These are phyloP conservation scores for Phytophthora palmivora DNA, from an alignment of 352 stramenopile genomes.

Conservation along the genomic window DNA sequence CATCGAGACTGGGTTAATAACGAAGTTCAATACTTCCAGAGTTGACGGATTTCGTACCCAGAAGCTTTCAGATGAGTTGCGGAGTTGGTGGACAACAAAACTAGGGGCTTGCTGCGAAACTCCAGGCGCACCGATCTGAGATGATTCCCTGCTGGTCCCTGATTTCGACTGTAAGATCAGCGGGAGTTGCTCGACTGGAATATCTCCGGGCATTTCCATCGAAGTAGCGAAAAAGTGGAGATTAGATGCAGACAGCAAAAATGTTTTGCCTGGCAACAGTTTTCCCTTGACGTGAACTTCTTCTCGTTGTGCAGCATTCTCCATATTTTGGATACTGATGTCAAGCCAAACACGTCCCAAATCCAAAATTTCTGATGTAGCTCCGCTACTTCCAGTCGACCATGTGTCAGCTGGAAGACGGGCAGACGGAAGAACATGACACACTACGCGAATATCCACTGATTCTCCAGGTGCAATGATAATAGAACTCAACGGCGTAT, in stretches of 20 bases:
- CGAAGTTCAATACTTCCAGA: slow-evolving; percentile 72
- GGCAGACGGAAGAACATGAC: slow-evolving; percentile 71
- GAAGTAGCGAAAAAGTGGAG: slow-evolving; percentile 82
- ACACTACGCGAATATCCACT: slow-evolving; percentile 86
- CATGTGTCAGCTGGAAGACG: slow-evolving; percentile 59
- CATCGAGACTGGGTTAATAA: slow-evolving; percentile 74
- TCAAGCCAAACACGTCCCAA: slow-evolving; percentile 74
- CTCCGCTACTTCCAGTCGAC: slow-evolving; percentile 38
- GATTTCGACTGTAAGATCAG: slow-evolving; percentile 52
- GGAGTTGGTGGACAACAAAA: slow-evolving; percentile 65
- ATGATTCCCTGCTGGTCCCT: slow-evolving; percentile 42
- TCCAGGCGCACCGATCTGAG: slow-evolving; percentile 32
- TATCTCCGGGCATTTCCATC: slow-evolving; percentile 60
- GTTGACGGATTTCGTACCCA: slow-evolving; percentile 84
- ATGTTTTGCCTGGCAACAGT: slow-evolving; percentile 81
- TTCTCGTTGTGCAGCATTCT: slow-evolving; percentile 69
- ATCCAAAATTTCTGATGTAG: slow-evolving; percentile 59
- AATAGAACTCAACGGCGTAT: slow-evolving; percentile 73
- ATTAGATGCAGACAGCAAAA: slow-evolving; percentile 78
- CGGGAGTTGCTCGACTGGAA: slow-evolving; percentile 54
- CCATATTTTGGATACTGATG: slow-evolving; percentile 68
- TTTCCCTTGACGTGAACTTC: slow-evolving; percentile 79
- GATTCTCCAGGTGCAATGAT: slow-evolving; percentile 80
- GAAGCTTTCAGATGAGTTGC: slow-evolving; percentile 77
- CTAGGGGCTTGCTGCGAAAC: slow-evolving; percentile 28